Conservation (phyloP, 306 rosid species). For the Albizia julibrissin region DNA sequence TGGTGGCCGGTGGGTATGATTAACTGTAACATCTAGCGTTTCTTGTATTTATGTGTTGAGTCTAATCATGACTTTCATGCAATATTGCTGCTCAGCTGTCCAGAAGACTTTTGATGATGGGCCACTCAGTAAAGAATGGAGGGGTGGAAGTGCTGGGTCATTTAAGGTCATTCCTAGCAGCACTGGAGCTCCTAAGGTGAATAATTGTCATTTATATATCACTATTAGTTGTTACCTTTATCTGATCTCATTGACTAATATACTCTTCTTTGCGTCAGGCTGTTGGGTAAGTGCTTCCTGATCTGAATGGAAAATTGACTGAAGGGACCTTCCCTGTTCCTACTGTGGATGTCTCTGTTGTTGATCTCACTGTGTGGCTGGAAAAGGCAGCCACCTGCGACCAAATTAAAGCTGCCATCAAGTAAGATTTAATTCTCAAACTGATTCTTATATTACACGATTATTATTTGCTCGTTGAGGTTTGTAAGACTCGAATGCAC, state of each 20-base stretch:
- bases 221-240: not conserved
- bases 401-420: not conserved
- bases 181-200: not conserved
- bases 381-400: not conserved
- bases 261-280: not conserved
- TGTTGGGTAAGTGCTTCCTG: not conserved
- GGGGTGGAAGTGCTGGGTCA: no score
- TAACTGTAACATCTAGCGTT: not conserved
- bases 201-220: not conserved
- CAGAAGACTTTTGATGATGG: not conserved
- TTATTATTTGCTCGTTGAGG: no score
- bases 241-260: not conserved
- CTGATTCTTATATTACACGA: no score
- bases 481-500: no score
- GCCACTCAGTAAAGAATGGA: not conserved
- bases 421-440: not conserved
- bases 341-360: not conserved
- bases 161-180: not conserved
- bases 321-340: not conserved
- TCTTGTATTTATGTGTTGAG: not conserved
- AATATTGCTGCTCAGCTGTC: not conserved
- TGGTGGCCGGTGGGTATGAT: not conserved
- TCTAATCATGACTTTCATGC: not conserved
- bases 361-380: not conserved
- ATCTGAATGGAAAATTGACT: not conserved